Percentiles rank a stretch among this genome's conserved stretches.
phyloP scores from a whole-genome alignment of 441 rosid genomes.

The Aquilaria agallochum region DNA sequence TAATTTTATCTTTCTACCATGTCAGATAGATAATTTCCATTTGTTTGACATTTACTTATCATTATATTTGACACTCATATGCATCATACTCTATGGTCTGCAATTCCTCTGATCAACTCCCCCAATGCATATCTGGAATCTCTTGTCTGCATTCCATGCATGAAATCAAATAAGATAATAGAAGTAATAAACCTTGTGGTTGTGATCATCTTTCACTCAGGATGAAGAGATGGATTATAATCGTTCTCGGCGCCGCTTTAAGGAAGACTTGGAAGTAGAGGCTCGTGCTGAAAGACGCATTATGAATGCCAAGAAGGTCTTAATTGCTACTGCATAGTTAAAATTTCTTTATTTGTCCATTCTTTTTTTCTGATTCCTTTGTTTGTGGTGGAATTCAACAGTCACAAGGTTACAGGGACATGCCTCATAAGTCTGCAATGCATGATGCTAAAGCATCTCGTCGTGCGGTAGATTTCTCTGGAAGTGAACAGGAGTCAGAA shows the following conservation, averaged over 20 bases:
- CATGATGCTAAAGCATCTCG: constrained; percentile 53
- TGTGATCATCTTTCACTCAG: constrained; percentile 28
- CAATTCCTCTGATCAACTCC: background rate
- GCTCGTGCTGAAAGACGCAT: constrained; percentile 87
- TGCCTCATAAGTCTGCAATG: constrained; percentile 55
- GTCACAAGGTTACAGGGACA: constrained; percentile 64
- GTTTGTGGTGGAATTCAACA: constrained; percentile 3
- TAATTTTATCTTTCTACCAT: background rate
- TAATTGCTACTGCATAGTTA: constrained; percentile 1
- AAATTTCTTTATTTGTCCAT: constrained; percentile 9
- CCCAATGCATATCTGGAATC: no score
- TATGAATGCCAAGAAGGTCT: constrained; percentile 93
- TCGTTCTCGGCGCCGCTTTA: constrained; percentile 71
- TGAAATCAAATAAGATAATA: background rate
- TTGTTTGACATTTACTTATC: no score
- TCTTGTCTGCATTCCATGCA: no score
- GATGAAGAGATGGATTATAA: constrained; percentile 87
- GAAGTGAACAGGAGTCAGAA: constrained; percentile 92
- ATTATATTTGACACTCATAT: no score
- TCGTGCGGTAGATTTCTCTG: constrained; percentile 70
- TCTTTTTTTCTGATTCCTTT: constrained; percentile 2
- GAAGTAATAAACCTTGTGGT: background rate
- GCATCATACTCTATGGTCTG: background rate
- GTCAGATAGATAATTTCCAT: no score
- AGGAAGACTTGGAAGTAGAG: constrained; percentile 92